A percentile compares a stretch with the other conserved stretches of the same genome.
These are phyloP conservation scores for Pseudogymnoascus sp. DNA, from an alignment of 2,329 filamentous ascomycete species.

Conservation along the genomic window DNA sequence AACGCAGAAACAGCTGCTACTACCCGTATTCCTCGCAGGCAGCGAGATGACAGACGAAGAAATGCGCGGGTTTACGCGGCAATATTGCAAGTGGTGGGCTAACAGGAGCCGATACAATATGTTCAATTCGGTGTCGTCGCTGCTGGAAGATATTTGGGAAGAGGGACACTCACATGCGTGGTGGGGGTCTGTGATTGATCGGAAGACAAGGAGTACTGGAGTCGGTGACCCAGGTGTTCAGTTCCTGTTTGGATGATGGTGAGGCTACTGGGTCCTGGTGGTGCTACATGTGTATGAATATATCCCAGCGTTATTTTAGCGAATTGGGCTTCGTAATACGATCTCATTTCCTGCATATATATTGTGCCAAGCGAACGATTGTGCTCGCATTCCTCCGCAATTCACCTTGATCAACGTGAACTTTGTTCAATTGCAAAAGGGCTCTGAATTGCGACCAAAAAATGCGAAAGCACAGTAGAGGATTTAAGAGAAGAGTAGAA, in stretches of 20 bases:
- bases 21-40: slow-evolving; percentile 32
- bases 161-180: slow-evolving; percentile 16
- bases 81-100: slow-evolving; percentile 30
- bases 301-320: background rate
- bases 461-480: background rate
- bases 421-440: background rate
- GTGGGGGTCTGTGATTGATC: slow-evolving; percentile 21
- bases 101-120: slow-evolving; percentile 28
- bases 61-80: slow-evolving; percentile 21
- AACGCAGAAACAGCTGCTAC: slow-evolving; percentile 32
- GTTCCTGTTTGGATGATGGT: background rate
- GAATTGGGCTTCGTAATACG: background rate
- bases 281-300: background rate
- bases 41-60: slow-evolving; percentile 25
- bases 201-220: slow-evolving; percentile 11
- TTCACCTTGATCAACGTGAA: background rate
- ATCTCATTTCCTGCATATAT: background rate
- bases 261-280: background rate
- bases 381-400: too few relatives aligned
- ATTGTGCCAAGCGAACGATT: background rate
- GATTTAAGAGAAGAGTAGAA: background rate
- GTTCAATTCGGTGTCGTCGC: slow-evolving; percentile 21
- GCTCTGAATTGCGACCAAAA: background rate
- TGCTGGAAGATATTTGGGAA: slow-evolving; percentile 18
- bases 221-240: background rate